Percentiles rank a stretch among this genome's conserved stretches.
These are phyloP conservation scores for Tremella mesenterica DNA, from an alignment of 768 basidiomycete species.

Conservation along the genomic window DNA sequence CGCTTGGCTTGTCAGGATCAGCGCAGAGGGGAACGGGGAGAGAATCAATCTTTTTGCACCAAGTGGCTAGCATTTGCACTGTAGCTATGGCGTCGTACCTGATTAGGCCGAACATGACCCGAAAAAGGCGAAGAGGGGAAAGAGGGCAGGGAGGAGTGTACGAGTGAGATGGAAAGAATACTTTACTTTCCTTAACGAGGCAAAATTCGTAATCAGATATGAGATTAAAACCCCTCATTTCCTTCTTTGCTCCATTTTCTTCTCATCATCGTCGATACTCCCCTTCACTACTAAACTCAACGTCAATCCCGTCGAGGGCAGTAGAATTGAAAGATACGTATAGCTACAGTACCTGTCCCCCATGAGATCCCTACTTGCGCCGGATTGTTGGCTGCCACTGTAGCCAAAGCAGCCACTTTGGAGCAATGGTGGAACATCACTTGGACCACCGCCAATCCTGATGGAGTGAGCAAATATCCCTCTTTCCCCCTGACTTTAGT, in stretches of 20 bases:
- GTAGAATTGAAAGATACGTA: too few relatives aligned
- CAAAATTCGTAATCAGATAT: background rate
- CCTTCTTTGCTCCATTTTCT: background rate
- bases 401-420: conserved; percentile 24
- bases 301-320: background rate
- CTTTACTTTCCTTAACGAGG: too few relatives aligned
- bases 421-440: conserved; percentile 69
- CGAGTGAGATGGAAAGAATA: too few relatives aligned
- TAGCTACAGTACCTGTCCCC: too few relatives aligned
- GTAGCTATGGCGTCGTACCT: too few relatives aligned
- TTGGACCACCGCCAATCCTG: conserved; percentile 74
- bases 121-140: too few relatives aligned
- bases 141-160: too few relatives aligned
- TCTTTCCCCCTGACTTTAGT: background rate
- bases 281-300: background rate
- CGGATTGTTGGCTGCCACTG: background rate
- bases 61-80: too few relatives aligned
- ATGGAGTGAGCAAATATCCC: conserved; percentile 52
- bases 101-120: too few relatives aligned
- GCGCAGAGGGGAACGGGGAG: too few relatives aligned
- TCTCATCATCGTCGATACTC: background rate
- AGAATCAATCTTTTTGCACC: too few relatives aligned
- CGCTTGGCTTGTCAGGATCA: too few relatives aligned
- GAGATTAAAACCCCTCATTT: background rate
- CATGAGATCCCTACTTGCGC: conserved; percentile 43